Conservation (phyloP, 2,329 filamentous ascomycete genomes). For the Bipolaris oryzae region DNA sequence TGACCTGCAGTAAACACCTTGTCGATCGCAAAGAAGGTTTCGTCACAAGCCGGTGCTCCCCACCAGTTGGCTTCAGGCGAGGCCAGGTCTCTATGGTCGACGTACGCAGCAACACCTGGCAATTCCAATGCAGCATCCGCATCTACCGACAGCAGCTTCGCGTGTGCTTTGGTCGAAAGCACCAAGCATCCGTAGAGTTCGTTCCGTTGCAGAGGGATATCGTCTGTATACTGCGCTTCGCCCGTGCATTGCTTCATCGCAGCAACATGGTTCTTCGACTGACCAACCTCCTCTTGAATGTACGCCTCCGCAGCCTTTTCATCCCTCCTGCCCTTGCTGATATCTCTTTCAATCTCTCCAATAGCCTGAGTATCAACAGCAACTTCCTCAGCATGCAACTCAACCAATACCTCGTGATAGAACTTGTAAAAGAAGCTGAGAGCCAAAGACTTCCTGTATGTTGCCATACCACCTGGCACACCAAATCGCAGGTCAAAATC, state of each 20-base stretch:
- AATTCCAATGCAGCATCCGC: conserved; percentile 77
- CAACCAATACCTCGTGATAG: conserved; percentile 83
- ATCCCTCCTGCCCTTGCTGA: conserved; percentile 83
- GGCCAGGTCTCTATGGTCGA: conserved; percentile 83
- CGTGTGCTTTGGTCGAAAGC: conserved; percentile 85
- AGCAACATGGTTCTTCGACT: conserved; percentile 84
- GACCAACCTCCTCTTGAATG: conserved; percentile 80
- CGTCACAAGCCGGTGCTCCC: conserved; percentile 83
- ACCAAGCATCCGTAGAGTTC: conserved; percentile 89
- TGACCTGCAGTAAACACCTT: conserved; percentile 89
- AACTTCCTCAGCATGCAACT: conserved; percentile 59
- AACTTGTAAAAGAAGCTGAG: conserved; percentile 97
- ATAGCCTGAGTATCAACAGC: conserved; percentile 75
- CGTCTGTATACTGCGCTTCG: conserved; percentile 95
- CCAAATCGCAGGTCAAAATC: conserved; percentile 90
- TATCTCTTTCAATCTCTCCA: conserved; percentile 80
- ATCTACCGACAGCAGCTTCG: conserved; percentile 81
- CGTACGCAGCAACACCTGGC: conserved; percentile 81
- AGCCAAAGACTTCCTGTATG: conserved; percentile 88
- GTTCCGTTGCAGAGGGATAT: conserved; percentile 84
- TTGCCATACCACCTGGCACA: conserved; percentile 96
- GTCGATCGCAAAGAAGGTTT: conserved; percentile 89
- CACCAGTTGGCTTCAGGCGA: conserved; percentile 84
- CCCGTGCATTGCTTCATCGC: conserved; percentile 93
- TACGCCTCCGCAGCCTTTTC: conserved; percentile 76